These are phyloP conservation scores for Apiotrichum domesticum DNA, from an alignment of 1,284 basidiomycete species.

Conservation along the genomic window DNA sequence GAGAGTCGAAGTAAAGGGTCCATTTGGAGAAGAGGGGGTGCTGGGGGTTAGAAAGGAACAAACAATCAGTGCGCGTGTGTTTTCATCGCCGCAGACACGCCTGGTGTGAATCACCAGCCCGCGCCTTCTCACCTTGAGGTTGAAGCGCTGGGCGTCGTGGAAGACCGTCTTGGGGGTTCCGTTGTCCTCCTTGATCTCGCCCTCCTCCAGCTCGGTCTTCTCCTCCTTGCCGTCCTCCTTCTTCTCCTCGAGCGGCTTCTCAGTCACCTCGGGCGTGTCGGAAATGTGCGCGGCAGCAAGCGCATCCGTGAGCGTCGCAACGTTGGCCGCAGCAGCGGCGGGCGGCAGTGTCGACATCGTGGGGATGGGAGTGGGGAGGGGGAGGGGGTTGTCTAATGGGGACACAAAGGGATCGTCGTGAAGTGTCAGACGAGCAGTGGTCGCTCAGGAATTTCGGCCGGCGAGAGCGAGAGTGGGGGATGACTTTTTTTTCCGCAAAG, in stretches of 20 bases:
- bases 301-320: constrained; percentile 30
- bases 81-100: too few relatives aligned
- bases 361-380: background rate
- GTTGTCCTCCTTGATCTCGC: constrained; percentile 41
- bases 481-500: too few relatives aligned
- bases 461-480: too few relatives aligned
- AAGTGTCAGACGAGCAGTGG: too few relatives aligned
- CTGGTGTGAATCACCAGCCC: too few relatives aligned
- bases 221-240: constrained; percentile 30
- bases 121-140: constrained; percentile 65
- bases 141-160: constrained; percentile 79
- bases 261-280: constrained; percentile 21
- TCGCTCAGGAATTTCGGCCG: too few relatives aligned
- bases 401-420: too few relatives aligned
- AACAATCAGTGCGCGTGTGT: too few relatives aligned
- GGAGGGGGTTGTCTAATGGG: too few relatives aligned
- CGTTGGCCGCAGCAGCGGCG: constrained; percentile 28
- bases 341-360: constrained; percentile 26
- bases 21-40: constrained; percentile 88
- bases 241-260: constrained; percentile 10
- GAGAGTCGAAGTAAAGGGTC: constrained; percentile 97
- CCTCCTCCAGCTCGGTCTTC: constrained; percentile 37
- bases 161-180: constrained; percentile 70
- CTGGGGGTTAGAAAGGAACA: constrained; percentile 46
- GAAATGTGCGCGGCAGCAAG: constrained; percentile 33